Evolutionary conservation across 345 rosid genomes (phyloP), one percentile per base, ranked within the genome.

Genomic region (Fremontodendron californicum): DNA sequence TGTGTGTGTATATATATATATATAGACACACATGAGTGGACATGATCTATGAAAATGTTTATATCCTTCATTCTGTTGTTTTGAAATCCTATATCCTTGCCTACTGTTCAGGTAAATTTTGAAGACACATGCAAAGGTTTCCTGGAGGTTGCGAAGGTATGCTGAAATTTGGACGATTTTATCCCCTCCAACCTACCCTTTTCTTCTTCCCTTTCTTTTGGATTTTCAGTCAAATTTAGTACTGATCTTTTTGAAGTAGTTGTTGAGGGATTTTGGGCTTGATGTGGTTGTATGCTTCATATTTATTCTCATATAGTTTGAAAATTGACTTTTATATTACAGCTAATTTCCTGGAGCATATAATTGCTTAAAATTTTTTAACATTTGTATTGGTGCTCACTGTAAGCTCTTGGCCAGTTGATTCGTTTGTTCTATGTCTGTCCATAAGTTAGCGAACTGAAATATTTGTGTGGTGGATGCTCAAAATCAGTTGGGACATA

Each of bases 71-170:
- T 42, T 69, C 16, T 72, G 48, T n/a, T n/a, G 51, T 71, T 76
- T 40, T 45, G 42, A 79, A 76, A 43, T 75, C 39, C 55, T 43
- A 19, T 35, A 71, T 81, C 12, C 39, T 75, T 42, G 52, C 75
- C 45, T 11, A 31, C 71, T 85, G 54, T 51, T 62, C 87, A 93
- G 98, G 95, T 96, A 57, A 93, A 92, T 77, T 96, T 96, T 89
- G 99, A 96, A 87, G 99, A 96, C 87, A 88, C 98, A 16, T 96
- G 97, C 92, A 96, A 91, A 92, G 98, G 99, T 70, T 96, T 96
- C 83, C 85, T 91, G 43, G 98, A 96, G 86, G 98, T 96, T 80
- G 94, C 97, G 27, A 96, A 94, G 98, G 99, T 96, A 80, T 63
- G 46, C 76, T 74, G 39, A 73, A 27, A 60, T 21, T 80, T 37